A percentile compares a stretch with the other conserved stretches of the same genome.
phyloP scores from a whole-genome alignment of 2,329 filamentous ascomycete species.

The Bipolaris sorokiniana region DNA sequence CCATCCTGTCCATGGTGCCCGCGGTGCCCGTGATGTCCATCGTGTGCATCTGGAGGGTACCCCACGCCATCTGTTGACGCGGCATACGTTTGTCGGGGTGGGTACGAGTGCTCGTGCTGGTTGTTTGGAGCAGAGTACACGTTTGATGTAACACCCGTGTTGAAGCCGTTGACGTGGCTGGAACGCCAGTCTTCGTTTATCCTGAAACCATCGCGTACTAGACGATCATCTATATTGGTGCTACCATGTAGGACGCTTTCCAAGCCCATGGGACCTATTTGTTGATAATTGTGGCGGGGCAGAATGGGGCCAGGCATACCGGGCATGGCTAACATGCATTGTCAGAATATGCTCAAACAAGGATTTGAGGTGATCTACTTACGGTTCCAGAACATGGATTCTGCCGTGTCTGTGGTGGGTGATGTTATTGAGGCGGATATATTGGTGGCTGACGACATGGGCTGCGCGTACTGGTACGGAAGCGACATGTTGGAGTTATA shows the following conservation, averaged over 20 bases:
- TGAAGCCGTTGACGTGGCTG: slow-evolving; percentile 25
- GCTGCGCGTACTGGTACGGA: slow-evolving; percentile 26
- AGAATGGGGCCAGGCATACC: slow-evolving; percentile 49
- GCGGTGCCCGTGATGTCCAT: slow-evolving; percentile 3
- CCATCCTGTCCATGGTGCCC: slow-evolving; percentile 9
- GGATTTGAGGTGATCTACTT: background rate
- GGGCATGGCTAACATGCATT: slow-evolving; percentile 36
- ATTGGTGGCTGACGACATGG: slow-evolving; percentile 20
- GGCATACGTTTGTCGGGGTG: slow-evolving; percentile 7
- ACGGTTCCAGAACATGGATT: slow-evolving; percentile 45
- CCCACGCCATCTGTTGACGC: slow-evolving; percentile 1
- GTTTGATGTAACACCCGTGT: slow-evolving; percentile 3
- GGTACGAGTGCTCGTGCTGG: slow-evolving; percentile 6
- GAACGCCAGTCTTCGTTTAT: slow-evolving; percentile 35
- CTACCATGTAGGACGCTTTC: slow-evolving; percentile 38
- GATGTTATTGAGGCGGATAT: slow-evolving; percentile 21
- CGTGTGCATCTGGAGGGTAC: slow-evolving; percentile 2
- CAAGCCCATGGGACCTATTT: slow-evolving; percentile 44
- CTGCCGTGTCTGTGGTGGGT: slow-evolving; percentile 20
- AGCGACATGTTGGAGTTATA: slow-evolving; percentile 21
- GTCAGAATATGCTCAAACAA: background rate
- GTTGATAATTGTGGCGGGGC: slow-evolving; percentile 33
- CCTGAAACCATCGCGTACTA: slow-evolving; percentile 46
- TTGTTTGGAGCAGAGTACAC: slow-evolving; percentile 10
- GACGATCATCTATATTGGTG: slow-evolving; percentile 39